phyloP scores from a whole-genome alignment of 177 flowering plant species.

The Vitis hybrid region DNA sequence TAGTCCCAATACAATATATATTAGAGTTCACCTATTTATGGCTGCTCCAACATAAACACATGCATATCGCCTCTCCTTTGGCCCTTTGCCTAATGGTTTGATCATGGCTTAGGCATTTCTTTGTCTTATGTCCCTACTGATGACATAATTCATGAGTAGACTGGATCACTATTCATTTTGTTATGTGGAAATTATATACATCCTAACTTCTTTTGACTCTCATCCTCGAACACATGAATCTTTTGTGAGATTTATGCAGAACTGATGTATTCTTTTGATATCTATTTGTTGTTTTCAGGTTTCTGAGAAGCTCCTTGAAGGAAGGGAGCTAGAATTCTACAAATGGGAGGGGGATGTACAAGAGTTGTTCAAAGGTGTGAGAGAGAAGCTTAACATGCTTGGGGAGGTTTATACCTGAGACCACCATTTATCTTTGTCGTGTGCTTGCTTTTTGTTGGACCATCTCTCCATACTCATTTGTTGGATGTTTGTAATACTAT shows the following conservation, averaged over 20 bases:
- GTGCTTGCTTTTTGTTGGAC: neutral
- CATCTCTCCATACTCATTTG: neutral
- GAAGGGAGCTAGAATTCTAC: constrained; percentile 70
- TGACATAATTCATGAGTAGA: no score
- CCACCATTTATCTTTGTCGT: neutral
- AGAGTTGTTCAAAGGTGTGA: constrained; percentile 59
- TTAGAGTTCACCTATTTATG: no score
- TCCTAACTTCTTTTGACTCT: neutral
- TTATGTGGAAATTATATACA: no score
- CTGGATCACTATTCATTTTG: no score
- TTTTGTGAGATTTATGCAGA: neutral
- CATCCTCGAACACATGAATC: neutral
- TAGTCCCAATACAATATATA: no score
- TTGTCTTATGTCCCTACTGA: no score
- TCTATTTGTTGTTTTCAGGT: constrained; percentile 41
- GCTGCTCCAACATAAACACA: no score
- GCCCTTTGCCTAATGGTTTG: no score
- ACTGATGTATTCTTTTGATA: neutral
- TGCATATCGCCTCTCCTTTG: no score
- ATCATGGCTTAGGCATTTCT: no score
- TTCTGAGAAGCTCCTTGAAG: constrained; percentile 62
- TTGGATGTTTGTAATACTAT: neutral
- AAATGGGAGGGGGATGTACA: constrained; percentile 74
- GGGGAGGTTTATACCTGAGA: constrained; percentile 55
- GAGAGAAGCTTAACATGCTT: constrained; percentile 81